phyloP scores from a whole-genome alignment of 208 protist genomes.

The Chromosphaera perkinsii region DNA sequence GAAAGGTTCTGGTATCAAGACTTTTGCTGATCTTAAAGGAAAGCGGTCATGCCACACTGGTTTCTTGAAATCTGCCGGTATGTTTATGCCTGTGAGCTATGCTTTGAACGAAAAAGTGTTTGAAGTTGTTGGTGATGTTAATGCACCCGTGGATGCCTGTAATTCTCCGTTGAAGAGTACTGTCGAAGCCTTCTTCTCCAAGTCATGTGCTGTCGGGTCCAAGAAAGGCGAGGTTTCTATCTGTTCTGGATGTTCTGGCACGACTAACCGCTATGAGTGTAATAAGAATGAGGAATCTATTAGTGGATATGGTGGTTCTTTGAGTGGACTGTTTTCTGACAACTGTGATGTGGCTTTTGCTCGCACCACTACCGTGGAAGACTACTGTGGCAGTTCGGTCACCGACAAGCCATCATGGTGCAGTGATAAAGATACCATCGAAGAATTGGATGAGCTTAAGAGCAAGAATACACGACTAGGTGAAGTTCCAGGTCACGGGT shows the following conservation, averaged over 20 bases:
- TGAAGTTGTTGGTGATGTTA: background rate
- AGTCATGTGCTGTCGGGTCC: slow-evolving; percentile 1
- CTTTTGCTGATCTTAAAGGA: slow-evolving; percentile 2
- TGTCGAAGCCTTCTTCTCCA: background rate
- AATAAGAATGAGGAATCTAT: too few relatives aligned
- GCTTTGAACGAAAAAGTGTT: background rate
- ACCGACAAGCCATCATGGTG: too few relatives aligned
- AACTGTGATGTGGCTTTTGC: slow-evolving; percentile 22
- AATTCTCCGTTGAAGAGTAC: background rate
- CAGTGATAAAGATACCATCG: too few relatives aligned
- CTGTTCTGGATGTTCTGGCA: too few relatives aligned
- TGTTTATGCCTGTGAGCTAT: slow-evolving; percentile 8
- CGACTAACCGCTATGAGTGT: too few relatives aligned
- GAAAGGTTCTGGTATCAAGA: background rate
- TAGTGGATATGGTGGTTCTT: too few relatives aligned
- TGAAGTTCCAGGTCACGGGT: too few relatives aligned
- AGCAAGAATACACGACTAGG: too few relatives aligned
- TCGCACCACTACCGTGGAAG: slow-evolving; percentile 3
- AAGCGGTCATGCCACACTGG: slow-evolving; percentile 25
- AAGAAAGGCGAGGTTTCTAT: too few relatives aligned
- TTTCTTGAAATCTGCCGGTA: slow-evolving; percentile 14
- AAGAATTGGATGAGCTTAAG: too few relatives aligned
- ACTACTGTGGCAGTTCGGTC: slow-evolving; percentile 13
- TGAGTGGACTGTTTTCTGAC: too few relatives aligned
- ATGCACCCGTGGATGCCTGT: background rate